A percentile compares a stretch with the other conserved stretches of the same genome.
Conservation (phyloP, 75 land plant species). For the Cupressus sempervirens region DNA sequence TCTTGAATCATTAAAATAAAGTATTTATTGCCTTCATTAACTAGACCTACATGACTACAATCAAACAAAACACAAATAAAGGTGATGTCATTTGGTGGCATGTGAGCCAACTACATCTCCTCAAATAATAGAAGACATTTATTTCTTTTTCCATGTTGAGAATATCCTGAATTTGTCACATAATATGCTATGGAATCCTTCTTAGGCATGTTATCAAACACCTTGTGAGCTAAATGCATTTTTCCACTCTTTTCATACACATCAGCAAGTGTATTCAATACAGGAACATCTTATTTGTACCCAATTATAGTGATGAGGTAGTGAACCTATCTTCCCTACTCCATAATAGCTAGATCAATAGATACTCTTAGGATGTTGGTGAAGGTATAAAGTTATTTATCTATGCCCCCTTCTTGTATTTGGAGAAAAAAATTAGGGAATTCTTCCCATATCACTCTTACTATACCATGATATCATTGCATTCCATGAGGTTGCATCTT, state of each 20-base stretch:
- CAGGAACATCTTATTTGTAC: not conserved
- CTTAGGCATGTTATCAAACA: not conserved
- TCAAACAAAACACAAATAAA: slow-evolving; percentile 9
- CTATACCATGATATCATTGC: slow-evolving; percentile 55
- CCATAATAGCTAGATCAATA: slow-evolving; percentile 41
- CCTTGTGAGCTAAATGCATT: not conserved
- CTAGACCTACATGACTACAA: slow-evolving; percentile 9
- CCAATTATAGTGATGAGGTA: not conserved
- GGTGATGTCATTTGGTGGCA: slow-evolving; percentile 11
- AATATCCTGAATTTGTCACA: not conserved
- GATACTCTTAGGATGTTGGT: slow-evolving; percentile 40
- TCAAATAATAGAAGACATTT: not conserved
- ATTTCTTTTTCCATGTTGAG: not conserved
- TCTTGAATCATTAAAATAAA: slow-evolving; percentile 24
- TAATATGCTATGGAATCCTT: not conserved
- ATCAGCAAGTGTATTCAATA: slow-evolving; percentile 1
- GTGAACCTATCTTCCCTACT: not conserved
- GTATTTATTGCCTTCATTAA: slow-evolving; percentile 29
- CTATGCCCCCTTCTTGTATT: slow-evolving; percentile 41
- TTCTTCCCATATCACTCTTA: slow-evolving; percentile 33
- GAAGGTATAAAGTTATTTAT: slow-evolving; percentile 37
- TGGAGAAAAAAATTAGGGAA: slow-evolving; percentile 33
- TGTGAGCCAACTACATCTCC: not conserved
- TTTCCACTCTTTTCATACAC: slow-evolving; percentile 1
- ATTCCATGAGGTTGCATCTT: slow-evolving; percentile 67